phyloP scores from a whole-genome alignment of 495 filamentous ascomycete genomes.

The Amorphotheca resinae region DNA sequence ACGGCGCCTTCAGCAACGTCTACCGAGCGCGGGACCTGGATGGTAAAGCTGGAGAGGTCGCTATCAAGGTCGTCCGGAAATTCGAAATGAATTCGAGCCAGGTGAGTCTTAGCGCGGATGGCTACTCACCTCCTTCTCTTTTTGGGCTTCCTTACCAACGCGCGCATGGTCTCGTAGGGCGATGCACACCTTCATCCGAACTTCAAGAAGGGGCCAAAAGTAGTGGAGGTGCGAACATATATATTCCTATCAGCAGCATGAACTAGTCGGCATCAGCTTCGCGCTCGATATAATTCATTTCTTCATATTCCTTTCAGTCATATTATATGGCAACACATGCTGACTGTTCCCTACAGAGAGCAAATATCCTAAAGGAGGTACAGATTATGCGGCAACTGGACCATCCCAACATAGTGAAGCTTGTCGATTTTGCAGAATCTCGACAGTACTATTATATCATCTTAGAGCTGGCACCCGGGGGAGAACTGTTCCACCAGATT shows the following conservation, averaged over 20 bases:
- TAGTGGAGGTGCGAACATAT: slow-evolving; percentile 77
- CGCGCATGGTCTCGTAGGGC: slow-evolving; percentile 43
- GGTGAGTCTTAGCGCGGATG: slow-evolving; percentile 48
- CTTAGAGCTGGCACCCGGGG: slow-evolving; percentile 86
- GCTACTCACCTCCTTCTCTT: slow-evolving; percentile 10
- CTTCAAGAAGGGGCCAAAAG: slow-evolving; percentile 86
- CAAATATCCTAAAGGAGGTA: slow-evolving; percentile 96
- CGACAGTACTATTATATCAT: slow-evolving; percentile 95
- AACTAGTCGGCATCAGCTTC: background rate
- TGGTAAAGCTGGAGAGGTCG: slow-evolving; percentile 64
- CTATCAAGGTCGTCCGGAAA: slow-evolving; percentile 97
- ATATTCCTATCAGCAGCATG: slow-evolving; percentile 18
- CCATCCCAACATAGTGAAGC: slow-evolving; percentile 87
- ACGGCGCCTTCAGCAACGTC: slow-evolving; percentile 97
- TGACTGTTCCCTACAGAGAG: slow-evolving; percentile 45
- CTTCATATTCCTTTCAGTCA: no score
- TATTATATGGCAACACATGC: no score
- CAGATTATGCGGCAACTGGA: slow-evolving; percentile 97
- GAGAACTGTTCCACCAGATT: slow-evolving; percentile 97
- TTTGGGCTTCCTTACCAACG: slow-evolving; percentile 20
- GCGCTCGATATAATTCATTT: slow-evolving; percentile 46
- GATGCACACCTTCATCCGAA: slow-evolving; percentile 82
- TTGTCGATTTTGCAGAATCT: slow-evolving; percentile 89
- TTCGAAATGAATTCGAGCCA: slow-evolving; percentile 97
- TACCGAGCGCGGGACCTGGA: slow-evolving; percentile 70